Evolutionary conservation across 148 eudicot species (phyloP).

Genomic region (Arctostaphylos glauca): DNA sequence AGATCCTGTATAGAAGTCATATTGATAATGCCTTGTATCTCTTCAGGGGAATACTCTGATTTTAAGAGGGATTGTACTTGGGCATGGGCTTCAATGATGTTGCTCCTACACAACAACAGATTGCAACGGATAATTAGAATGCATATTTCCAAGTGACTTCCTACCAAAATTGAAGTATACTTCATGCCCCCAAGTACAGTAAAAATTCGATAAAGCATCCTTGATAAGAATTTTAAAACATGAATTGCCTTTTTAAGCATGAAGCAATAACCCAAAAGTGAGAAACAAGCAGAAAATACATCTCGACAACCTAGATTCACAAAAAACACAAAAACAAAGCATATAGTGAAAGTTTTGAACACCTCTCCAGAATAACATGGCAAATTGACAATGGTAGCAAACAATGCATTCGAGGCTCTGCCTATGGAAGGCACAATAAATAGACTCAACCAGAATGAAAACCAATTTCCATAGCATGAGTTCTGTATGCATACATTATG

Average conservation of each 20-base stretch:
- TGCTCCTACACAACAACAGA: slow-evolving; percentile 56
- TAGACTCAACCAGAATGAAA: background rate
- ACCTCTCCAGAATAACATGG: background rate
- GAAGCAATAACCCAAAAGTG: background rate
- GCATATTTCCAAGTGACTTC: background rate
- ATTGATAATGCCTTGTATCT: slow-evolving; percentile 45
- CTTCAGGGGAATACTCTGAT: slow-evolving; percentile 71
- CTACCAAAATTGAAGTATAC: background rate
- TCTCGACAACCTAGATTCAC: background rate
- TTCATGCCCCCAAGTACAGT: background rate
- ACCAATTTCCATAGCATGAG: background rate
- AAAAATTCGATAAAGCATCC: background rate
- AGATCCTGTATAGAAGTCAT: slow-evolving; percentile 72
- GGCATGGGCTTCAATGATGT: slow-evolving; percentile 81
- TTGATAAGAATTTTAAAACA: background rate
- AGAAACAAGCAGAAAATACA: background rate
- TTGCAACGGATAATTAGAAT: background rate
- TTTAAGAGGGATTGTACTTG: slow-evolving; percentile 69
- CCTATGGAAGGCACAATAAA: background rate
- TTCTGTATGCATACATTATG: background rate
- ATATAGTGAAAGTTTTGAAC: background rate
- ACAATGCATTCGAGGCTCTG: background rate
- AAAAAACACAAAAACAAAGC: background rate
- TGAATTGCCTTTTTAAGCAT: background rate
- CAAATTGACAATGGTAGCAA: background rate